These are phyloP conservation scores for Peniophora sp. DNA, from an alignment of 1,284 basidiomycete species.

Conservation along the genomic window DNA sequence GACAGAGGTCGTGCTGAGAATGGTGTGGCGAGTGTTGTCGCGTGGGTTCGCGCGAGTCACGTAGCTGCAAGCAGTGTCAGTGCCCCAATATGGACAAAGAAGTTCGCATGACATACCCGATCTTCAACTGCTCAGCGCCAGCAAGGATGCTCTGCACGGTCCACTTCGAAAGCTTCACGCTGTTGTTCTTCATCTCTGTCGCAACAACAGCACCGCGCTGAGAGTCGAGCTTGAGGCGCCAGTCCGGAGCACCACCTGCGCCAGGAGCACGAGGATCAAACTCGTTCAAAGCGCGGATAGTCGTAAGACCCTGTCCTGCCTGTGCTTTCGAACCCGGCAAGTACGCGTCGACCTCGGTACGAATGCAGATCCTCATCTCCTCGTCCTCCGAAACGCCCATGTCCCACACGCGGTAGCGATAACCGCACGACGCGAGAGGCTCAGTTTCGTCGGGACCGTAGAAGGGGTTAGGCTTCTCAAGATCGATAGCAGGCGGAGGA, in stretches of 20 bases:
- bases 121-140: constrained; percentile 96
- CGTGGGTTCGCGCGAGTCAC: constrained; percentile 92
- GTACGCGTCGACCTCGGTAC: constrained; percentile 96
- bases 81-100: not conserved
- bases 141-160: constrained; percentile 93
- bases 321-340: constrained; percentile 56
- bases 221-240: constrained; percentile 92
- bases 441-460: constrained; percentile 93
- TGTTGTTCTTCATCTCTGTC: constrained; percentile 99
- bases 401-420: constrained; percentile 96
- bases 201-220: constrained; percentile 98
- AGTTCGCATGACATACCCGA: constrained; percentile 64
- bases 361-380: constrained; percentile 85
- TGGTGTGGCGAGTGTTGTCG: constrained; percentile 93
- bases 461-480: constrained; percentile 90
- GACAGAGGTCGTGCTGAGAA: constrained; percentile 91
- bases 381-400: constrained; percentile 87
- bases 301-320: constrained; percentile 76
- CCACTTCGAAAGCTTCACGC: constrained; percentile 97
- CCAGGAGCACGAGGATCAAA: constrained; percentile 92
- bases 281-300: constrained; percentile 95
- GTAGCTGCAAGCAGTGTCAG: constrained; percentile 45
- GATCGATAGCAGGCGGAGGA: constrained; percentile 58
- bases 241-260: constrained; percentile 91
- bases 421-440: constrained; percentile 91